These are phyloP conservation scores for Trametes sanguinea DNA, from an alignment of 768 basidiomycete species.

Conservation along the genomic window DNA sequence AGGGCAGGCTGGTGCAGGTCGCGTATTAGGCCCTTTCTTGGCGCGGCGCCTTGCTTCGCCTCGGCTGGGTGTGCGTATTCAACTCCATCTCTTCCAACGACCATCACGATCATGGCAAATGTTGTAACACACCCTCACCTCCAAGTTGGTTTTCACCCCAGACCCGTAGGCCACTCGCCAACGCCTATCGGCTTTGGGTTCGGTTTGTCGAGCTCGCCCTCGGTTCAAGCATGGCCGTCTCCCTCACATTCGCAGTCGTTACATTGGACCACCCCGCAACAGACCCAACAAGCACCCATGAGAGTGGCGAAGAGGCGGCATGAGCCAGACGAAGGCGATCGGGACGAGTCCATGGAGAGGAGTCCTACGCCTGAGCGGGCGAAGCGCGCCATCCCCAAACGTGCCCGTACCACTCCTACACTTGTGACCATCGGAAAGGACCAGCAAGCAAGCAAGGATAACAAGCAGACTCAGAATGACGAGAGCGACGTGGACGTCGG, in stretches of 20 bases:
- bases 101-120: slow-evolving; percentile 61
- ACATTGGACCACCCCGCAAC: slow-evolving; percentile 47
- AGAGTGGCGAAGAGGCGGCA: slow-evolving; percentile 63
- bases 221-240: slow-evolving; percentile 51
- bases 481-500: slow-evolving; percentile 77
- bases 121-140: slow-evolving; percentile 54
- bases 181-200: slow-evolving; percentile 77
- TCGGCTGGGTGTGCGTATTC: slow-evolving; percentile 12
- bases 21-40: slow-evolving; percentile 18
- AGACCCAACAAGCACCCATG: slow-evolving; percentile 47
- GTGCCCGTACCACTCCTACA: slow-evolving; percentile 49
- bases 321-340: slow-evolving; percentile 67
- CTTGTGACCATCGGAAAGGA: slow-evolving; percentile 36
- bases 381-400: slow-evolving; percentile 70
- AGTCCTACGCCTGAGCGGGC: slow-evolving; percentile 83
- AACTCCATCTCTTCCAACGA: slow-evolving; percentile 19
- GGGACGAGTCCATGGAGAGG: slow-evolving; percentile 80
- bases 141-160: slow-evolving; percentile 63
- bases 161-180: slow-evolving; percentile 58
- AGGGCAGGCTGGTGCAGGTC: slow-evolving; percentile 36
- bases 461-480: slow-evolving; percentile 44
- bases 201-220: slow-evolving; percentile 51
- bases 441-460: slow-evolving; percentile 48
- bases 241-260: slow-evolving; percentile 39
- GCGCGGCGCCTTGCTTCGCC: slow-evolving; percentile 20